Evolutionary conservation across 768 basidiomycete genomes (phyloP).

Genomic region (Boletellus ananiceps): DNA sequence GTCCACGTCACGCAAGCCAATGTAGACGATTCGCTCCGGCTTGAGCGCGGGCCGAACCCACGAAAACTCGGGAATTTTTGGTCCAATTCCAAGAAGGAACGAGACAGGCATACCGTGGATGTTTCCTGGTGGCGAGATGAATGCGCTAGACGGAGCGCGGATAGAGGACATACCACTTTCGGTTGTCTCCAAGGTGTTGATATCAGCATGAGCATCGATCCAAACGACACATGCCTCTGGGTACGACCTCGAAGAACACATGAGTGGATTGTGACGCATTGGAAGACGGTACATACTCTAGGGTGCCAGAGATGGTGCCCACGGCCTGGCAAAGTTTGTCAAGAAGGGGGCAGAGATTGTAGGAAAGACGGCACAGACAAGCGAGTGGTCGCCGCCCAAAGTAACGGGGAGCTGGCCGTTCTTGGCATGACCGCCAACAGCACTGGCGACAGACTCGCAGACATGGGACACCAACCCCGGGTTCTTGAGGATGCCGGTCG

Average conservation of each 20-base stretch:
- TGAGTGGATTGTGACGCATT: conserved; percentile 1
- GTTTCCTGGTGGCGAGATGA: conserved; percentile 53
- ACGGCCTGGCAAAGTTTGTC: conserved; percentile 49
- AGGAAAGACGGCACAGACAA: conserved; percentile 46
- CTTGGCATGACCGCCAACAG: conserved; percentile 69
- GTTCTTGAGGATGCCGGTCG: conserved; percentile 87
- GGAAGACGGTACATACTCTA: conserved; percentile 46
- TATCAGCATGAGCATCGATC: conserved; percentile 97
- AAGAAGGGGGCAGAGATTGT: conserved; percentile 4
- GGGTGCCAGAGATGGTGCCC: conserved; percentile 91
- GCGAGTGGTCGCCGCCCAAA: conserved; percentile 93
- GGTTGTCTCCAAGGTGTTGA: conserved; percentile 86
- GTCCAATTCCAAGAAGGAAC: conserved; percentile 65
- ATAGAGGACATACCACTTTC: conserved; percentile 49
- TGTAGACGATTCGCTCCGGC: conserved; percentile 85
- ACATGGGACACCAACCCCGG: conserved; percentile 84
- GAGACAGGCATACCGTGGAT: conserved; percentile 98
- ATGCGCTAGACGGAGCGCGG: neutral
- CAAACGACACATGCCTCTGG: conserved; percentile 87
- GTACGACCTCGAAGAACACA: conserved; percentile 44
- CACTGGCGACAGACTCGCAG: conserved; percentile 69
- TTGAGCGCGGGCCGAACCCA: conserved; percentile 66
- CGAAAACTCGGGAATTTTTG: conserved; percentile 39
- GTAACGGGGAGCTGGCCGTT: conserved; percentile 84
- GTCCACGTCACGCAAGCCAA: conserved; percentile 93